Evolutionary conservation across 768 basidiomycete species (phyloP), one percentile per base, ranked within the genome.

Genomic region (Agaricus subrufescens): DNA sequence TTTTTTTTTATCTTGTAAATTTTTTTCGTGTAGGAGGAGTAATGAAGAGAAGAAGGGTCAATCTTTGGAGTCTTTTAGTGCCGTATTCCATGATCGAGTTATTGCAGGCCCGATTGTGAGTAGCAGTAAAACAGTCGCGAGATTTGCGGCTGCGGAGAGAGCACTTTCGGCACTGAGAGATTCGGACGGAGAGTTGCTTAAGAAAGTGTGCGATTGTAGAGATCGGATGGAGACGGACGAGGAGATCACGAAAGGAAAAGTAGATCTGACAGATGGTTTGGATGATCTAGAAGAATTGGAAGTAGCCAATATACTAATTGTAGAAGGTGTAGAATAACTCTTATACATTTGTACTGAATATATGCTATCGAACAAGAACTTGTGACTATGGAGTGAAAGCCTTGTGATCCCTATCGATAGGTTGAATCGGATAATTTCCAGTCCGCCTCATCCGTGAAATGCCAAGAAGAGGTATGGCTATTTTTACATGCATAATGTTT

Each of bases 21-120:
- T 29, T 27, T 47, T 14, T 26, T 44, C 25, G 60, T 70, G 65
- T 58, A 69, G 65, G 52, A 52, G 53, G 45, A 50, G 34, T 57
- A 70, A 54, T 42, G 15, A 30, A 49, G 58, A 42, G 57, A 64
- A 46, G 45, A 64, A 42, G 39, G 62, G 42, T 23, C 19, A 50
- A 43, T 55, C 60, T 34, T 58, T 54, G 9, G 80, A 84, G 31
- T 79, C 81, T 19, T 70, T 86, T 46, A 73, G 77, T 0, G 79
- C 89, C 34, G 52, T 81, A 37, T 79, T 87, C 15, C 90, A 91
- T 60, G 85, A 74, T 11, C 63, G 63, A 5, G 67, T 73, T 5
- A 68, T 91, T 30, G 78, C 73, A 2, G 86, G 85, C 0, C 88
- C 89, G 2, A 73, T 90, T 31, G 70, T 81, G 10, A 82, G 83